Base-by-base conservation (phyloP, 2,329 filamentous ascomycete genomes). In the Pseudopyricularia javanii region DNA sequence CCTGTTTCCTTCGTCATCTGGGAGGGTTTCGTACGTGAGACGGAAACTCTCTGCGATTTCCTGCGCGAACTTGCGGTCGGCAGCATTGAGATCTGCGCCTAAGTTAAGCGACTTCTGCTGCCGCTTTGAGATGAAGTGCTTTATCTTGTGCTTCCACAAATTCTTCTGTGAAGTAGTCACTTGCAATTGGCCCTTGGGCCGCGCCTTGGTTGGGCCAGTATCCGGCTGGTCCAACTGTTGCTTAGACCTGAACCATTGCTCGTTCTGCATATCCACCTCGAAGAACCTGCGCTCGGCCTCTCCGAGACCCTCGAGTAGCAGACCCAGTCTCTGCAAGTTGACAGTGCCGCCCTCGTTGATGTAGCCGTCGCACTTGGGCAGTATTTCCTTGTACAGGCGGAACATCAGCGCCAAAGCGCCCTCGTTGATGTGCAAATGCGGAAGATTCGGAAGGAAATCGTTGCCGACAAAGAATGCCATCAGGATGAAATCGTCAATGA, bases 391-490 rank as follows among this genome's bases (percentile, higher is more conserved):
- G 76, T 98, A 98, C 55, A 95, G 83, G 64, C 86, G 86, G 68
- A 98, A 98, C 93, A 98, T 98, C 64, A 93, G 85, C 24, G 91
- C 88, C 68, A 98, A 73, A 22, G 94, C 93, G 58, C 93, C 94
- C 69, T 98, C 94, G 68, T 98, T 98, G 70, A 98, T 98, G 69
- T 98, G 93, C 58, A 98, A 72, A 63, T 94, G 88, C 5, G 94
- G 94, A 54, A 98, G 76, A 69, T 98, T 96, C 3, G 93, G 93
- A 67, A 98, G 78, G 72, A 98, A 98, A 78, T 98, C 93, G 69
- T 98, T 98, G 65, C 93, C 93, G 62, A 98, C 89, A 68, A 98
- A 98, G 73, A 98, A 98, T 49, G 91, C 91, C 90, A 98, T 96
- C 56, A 98, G 80, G 65, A 98, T 97, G 69, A 98, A 98, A 74